Base-by-base conservation (phyloP, 176 grass and related monocot species). In the Alopecurus myosuroides region DNA sequence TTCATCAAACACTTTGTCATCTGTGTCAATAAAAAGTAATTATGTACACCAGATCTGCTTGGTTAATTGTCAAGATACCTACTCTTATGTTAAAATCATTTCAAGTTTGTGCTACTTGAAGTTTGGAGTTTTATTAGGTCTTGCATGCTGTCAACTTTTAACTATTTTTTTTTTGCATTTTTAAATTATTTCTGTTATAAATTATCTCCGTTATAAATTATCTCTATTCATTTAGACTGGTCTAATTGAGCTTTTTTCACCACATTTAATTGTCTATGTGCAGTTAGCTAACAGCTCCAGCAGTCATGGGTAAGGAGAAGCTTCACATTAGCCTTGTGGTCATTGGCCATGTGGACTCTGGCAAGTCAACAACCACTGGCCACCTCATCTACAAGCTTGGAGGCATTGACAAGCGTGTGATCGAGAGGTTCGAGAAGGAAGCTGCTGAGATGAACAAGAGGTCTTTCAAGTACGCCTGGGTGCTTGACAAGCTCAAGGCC, bases 401-500 rank as follows among this genome's bases (percentile, higher is more conserved):
- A 61, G 92, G 92, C 36, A 94, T 94, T 33, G 92, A 94, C 92
- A 94, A 94, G 87, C 92, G 92, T 89, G 92, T 94, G 20, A 94
- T 94, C 33, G 93, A 94, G 90, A 87, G 93, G 29, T 94, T 94
- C 0, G 93, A 94, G 81, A 94, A 94, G 68, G 93, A 94, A 50
- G 90, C 93, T 9, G 93, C 93, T 26, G 93, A 94, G 85, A 94
- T 94, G 93, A 94, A 94, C 87, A 94, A 92, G 63, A 86, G 93
- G 78, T 94, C 93, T 30, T 94, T 94, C 93, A 94, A 94, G 81
- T 95, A 95, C 3, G 93, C 93, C 4, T 95, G 93, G 93, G 93
- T 95, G 56, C 93, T 95, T 37, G 93, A 95, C 93, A 95, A 95
- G 90, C 93, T 95, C 69, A 95, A 95, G 90, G 93, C 93, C 2